Base-by-base conservation (phyloP, 176 grass and related monocot species). In the Echinochloa phyllopogon region DNA sequence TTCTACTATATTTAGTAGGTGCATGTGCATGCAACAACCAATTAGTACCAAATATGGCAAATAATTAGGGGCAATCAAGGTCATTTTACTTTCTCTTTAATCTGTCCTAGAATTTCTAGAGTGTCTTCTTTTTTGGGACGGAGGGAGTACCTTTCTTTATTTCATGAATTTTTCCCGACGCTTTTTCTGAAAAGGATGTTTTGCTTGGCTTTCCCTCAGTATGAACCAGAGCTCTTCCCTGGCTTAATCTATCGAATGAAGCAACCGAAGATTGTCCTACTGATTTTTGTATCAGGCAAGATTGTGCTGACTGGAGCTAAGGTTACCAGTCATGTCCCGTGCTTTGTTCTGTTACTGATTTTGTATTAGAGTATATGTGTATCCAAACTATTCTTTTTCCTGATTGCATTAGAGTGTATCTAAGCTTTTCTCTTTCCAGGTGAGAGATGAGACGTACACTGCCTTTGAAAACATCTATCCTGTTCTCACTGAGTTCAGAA, bases 171-270 rank as follows among this genome's bases (percentile, higher is more conserved):
- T 6, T 63, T 25, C 27, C 6, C 1, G 5, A 25, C 6, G 60
- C 2, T 33, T 33, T 4, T 29, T 5, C 60, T 45, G 10, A 45
- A 45, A 10, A 1, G 29, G 27, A 63, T 63, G 27, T 16, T 33
- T 33, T 14, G 60, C 25, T 33, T 63, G 25, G 4, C 13, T 63
- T 63, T 63, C 25, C 12, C 14, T 27, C 77, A 97, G 95, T 97
- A 97, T 61, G 92, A 97, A 55, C 92, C 90, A 56, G 92, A 97
- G 79, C 90, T 97, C 33, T 97, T 97, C 69, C 95, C 95, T 70
- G 95, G 92, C 10, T 59, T 94, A 63, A 97, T 97, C 20, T 94
- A 97, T 88, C 90, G 92, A 41, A 97, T 97, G 95, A 97, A 88
- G 53, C 95, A 97, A 78, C 95, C 90, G 0, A 97, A 97, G 85